These are phyloP conservation scores for Trypanosoma lewisi DNA, from an alignment of 208 protist species.

Conservation along the genomic window DNA sequence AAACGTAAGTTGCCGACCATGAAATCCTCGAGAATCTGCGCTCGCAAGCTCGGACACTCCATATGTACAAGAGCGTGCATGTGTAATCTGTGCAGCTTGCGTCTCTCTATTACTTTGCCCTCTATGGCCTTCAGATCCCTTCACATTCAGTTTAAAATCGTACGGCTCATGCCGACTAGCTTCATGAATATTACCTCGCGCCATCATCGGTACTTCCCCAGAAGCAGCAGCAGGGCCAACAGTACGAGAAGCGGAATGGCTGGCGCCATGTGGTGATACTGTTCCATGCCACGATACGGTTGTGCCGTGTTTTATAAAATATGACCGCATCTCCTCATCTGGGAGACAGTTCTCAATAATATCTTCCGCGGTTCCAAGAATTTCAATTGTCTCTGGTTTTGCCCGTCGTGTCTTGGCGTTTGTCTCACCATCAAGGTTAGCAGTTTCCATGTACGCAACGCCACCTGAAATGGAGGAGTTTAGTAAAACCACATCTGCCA, in stretches of 20 bases:
- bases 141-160: background rate
- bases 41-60: background rate
- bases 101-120: background rate
- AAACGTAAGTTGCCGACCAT: slow-evolving; percentile 35
- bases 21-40: background rate
- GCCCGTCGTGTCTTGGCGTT: slow-evolving; percentile 83
- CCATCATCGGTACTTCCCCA: background rate
- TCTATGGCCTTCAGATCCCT: background rate
- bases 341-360: slow-evolving; percentile 43
- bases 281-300: background rate
- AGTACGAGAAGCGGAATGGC: too few species aligned
- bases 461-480: slow-evolving; percentile 73
- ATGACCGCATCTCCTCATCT: background rate
- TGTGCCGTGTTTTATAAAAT: slow-evolving; percentile 16
- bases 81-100: background rate
- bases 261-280: background rate
- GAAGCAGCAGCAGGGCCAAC: background rate
- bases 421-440: slow-evolving; percentile 92
- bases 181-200: too few species aligned
- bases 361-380: slow-evolving; percentile 68
- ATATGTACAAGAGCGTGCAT: slow-evolving; percentile 5
- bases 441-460: slow-evolving; percentile 87
- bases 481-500: too few species aligned
- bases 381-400: slow-evolving; percentile 56
- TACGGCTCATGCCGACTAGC: too few species aligned